Conservation (phyloP, 2,329 filamentous ascomycete species). For the Talaromyces rugulosus region DNA sequence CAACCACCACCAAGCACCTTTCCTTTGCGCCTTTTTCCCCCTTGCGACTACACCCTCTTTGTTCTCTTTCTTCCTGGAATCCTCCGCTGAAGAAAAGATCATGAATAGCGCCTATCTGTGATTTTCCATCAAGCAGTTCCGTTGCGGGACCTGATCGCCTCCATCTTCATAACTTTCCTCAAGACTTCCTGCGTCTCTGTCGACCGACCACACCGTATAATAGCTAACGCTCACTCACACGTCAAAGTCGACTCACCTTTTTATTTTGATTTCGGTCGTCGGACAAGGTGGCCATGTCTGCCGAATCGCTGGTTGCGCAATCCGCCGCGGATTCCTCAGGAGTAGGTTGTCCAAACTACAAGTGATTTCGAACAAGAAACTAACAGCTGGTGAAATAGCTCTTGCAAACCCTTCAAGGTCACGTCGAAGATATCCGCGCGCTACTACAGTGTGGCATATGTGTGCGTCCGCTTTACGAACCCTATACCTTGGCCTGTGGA, state of each 20-base stretch:
- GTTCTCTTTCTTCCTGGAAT: not conserved
- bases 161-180: not conserved
- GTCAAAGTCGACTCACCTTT: not conserved
- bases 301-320: not conserved
- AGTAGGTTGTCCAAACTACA: slow-evolving; percentile 19
- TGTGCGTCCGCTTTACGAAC: slow-evolving; percentile 64
- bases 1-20: not conserved
- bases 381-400: slow-evolving; percentile 24
- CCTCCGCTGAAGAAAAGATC: not conserved
- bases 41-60: not conserved
- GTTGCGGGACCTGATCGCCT: not conserved
- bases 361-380: not conserved
- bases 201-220: not conserved
- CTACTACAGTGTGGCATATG: slow-evolving; percentile 66
- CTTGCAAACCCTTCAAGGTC: slow-evolving; percentile 43
- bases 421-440: slow-evolving; percentile 58
- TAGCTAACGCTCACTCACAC: not conserved
- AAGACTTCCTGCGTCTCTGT: not conserved
- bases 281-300: slow-evolving; percentile 8
- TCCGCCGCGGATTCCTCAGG: slow-evolving; percentile 20
- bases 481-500: slow-evolving; percentile 63
- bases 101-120: not conserved
- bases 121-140: not conserved
- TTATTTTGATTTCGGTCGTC: not conserved
- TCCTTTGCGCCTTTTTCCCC: not conserved